Conservation (phyloP, 768 basidiomycete species). For the Suillus placidus region DNA sequence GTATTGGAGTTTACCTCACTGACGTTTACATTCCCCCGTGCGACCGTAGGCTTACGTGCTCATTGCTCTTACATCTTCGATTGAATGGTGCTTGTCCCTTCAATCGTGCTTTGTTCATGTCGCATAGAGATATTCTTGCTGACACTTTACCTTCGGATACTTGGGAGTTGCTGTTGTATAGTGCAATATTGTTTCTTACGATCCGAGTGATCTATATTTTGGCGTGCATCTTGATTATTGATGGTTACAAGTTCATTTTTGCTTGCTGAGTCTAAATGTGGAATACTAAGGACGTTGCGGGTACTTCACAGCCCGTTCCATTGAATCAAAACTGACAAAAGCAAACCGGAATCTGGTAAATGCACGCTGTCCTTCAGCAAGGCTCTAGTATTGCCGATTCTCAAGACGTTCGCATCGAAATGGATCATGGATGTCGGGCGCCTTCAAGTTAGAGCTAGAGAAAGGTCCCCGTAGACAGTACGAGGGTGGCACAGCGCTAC, state of each 20-base stretch:
- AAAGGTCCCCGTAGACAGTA: neutral
- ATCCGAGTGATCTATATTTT: conserved; percentile 17
- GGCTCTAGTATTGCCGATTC: neutral
- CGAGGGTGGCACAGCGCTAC: neutral
- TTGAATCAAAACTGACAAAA: neutral
- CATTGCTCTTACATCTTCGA: conserved; percentile 9
- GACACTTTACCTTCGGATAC: conserved; percentile 18
- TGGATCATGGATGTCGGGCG: neutral
- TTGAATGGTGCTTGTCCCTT: conserved; percentile 5
- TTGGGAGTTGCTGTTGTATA: conserved; percentile 20
- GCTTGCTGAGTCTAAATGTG: neutral
- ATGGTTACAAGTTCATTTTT: neutral
- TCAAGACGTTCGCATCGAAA: neutral
- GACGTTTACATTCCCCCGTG: conserved; percentile 8
- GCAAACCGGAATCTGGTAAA: neutral
- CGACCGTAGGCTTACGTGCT: conserved; percentile 1
- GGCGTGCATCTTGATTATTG: neutral
- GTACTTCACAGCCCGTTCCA: neutral
- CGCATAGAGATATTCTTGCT: conserved; percentile 7
- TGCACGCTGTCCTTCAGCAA: neutral
- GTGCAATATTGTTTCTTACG: conserved; percentile 17
- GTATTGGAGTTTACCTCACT: conserved; percentile 3
- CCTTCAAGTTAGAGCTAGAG: neutral
- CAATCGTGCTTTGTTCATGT: conserved; percentile 7
- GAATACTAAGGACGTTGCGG: neutral